Conservation (phyloP, 106 monocot genomes). For the Dactylorhiza incarnata region DNA sequence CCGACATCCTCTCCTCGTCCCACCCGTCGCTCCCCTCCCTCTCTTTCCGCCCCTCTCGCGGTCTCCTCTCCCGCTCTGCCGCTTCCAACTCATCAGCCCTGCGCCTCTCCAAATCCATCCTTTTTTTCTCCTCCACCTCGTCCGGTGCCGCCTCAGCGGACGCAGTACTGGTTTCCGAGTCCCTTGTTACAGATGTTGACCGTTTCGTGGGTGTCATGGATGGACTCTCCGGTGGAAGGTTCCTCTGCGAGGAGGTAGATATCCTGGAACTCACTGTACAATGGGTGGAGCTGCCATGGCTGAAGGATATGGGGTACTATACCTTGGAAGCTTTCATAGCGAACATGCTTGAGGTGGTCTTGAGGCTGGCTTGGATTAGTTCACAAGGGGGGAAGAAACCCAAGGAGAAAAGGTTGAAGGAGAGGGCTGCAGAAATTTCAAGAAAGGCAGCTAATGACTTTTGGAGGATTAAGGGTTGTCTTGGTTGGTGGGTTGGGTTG, state of each 20-base stretch:
- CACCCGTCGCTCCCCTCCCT: slow-evolving; percentile 43
- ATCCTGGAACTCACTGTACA: slow-evolving; percentile 5
- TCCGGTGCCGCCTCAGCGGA: slow-evolving; percentile 39
- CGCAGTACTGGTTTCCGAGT: slow-evolving; percentile 49
- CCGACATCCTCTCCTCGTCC: slow-evolving; percentile 46
- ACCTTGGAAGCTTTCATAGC: slow-evolving; percentile 68
- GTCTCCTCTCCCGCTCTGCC: slow-evolving; percentile 36
- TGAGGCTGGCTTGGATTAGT: slow-evolving; percentile 59
- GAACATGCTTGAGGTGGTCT: slow-evolving; percentile 61
- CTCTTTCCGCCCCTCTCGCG: slow-evolving; percentile 43
- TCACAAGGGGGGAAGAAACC: slow-evolving; percentile 37
- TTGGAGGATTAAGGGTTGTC: slow-evolving; percentile 88
- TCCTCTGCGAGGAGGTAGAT: slow-evolving; percentile 41
- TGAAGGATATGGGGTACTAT: slow-evolving; percentile 78
- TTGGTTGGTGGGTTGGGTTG: slow-evolving; percentile 80
- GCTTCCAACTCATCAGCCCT: slow-evolving; percentile 9
- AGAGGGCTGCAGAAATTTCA: slow-evolving; percentile 15
- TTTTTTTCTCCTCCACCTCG: slow-evolving; percentile 34
- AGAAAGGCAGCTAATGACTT: slow-evolving; percentile 52
- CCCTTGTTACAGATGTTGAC: slow-evolving; percentile 45
- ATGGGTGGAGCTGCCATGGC: slow-evolving; percentile 64
- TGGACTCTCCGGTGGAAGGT: slow-evolving; percentile 46
- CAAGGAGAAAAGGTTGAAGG: slow-evolving; percentile 29
- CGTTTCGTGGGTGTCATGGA: slow-evolving; percentile 80
- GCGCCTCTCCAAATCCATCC: slow-evolving; percentile 22